Evolutionary conservation across 2,329 filamentous ascomycete genomes (phyloP), one percentile per base, ranked within the genome.

Genomic region (Mycosphaerella sp.): DNA sequence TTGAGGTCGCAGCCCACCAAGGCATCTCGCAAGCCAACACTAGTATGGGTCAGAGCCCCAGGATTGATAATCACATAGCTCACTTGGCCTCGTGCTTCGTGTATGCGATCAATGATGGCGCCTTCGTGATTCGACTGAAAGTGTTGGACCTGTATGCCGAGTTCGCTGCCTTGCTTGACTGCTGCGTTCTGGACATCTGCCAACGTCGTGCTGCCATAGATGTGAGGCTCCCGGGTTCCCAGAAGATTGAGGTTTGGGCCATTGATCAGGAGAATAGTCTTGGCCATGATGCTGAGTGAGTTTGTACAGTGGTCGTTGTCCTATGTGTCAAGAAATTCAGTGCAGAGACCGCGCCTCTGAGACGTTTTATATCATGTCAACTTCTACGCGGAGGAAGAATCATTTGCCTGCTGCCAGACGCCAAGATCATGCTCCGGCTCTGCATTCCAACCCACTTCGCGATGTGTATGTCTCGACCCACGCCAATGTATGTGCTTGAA

Each of bases 221-320:
- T 78, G 29, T 82, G 73, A 12, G 87, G 86, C 68, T 92, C 86
- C 21, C 87, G 79, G 10, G 81, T 85, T 36, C 87, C 87, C 31
- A 91, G 79, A 47, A 91, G 83, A 72, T 90, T 90, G 63, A 91
- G 83, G 69, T 91, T 91, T 32, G 86, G 86, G n/a, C 87, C 86
- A 23, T 58, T 60, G 48, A 60, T 39, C 41, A 60, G 48, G 3
- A 60, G 54, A 31, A 60, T 56, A 7, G 55, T 48, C 32, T 56
- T 58, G 7, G 42, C 26, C 38, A 40, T 49, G 14, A 11, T 42
- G n/a, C 34, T 4, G 29, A 36, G 34, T 6, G 21, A 9, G 17
- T 39, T 32, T 26, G n/a, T 17, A 4, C 6, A 39, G 23, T 17
- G n/a, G 14, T 7, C 2, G 10, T 2, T n/a, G 31, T 29, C 12